Conservation (phyloP, 2,329 filamentous ascomycete genomes). For the Botrytis sinoallii region DNA sequence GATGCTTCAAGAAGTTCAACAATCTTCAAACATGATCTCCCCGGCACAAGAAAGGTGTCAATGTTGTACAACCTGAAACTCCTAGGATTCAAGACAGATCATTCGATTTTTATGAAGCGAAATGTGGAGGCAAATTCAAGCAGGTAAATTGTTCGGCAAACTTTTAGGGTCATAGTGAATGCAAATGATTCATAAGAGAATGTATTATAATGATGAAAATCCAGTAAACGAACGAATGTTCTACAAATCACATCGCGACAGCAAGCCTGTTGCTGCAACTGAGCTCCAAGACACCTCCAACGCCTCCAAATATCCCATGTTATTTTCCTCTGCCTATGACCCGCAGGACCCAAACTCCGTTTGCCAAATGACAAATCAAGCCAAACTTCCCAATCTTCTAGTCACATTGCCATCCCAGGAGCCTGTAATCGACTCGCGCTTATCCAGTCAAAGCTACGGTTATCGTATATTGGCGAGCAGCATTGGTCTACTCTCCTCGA, state of each 20-base stretch:
- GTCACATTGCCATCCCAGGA: constrained; percentile 8
- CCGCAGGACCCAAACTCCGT: neutral
- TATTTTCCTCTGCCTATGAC: neutral
- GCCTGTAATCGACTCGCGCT: constrained; percentile 4
- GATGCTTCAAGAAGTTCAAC: neutral
- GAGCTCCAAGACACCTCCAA: neutral
- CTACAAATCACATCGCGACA: neutral
- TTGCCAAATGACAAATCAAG: neutral
- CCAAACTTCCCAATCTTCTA: neutral
- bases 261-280: neutral
- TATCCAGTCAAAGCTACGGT: constrained; percentile 13
- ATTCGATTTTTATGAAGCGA: neutral
- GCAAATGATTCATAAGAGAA: neutral
- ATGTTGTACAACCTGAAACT: neutral
- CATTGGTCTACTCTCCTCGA: constrained; percentile 5
- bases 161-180: neutral
- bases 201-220: neutral
- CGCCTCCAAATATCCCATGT: neutral
- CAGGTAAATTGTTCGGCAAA: neutral
- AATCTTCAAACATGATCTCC: neutral
- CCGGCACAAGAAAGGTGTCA: neutral
- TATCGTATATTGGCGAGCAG: constrained; percentile 15
- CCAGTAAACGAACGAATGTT: neutral
- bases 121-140: neutral
- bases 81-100: neutral